Evolutionary conservation across 441 rosid genomes (phyloP), one percentile per base, ranked within the genome.

Genomic region (Arabidopsis hybrid): DNA sequence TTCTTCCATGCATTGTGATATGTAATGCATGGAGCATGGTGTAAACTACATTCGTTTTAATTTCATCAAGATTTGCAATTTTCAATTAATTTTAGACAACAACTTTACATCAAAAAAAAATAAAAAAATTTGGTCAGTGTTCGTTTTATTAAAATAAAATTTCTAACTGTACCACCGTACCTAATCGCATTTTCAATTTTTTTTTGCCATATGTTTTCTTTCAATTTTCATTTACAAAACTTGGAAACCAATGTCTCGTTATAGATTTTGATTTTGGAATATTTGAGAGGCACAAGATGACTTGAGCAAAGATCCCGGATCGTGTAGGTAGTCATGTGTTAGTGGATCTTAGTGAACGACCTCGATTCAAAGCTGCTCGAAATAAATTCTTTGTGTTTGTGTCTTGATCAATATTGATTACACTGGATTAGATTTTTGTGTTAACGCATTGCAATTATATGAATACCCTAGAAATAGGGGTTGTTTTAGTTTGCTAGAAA

Each of bases 401-500:
- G 18, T 67, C 35, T 32, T 69, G 45, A 45, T 69, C 29, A 43
- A 58, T 46, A 36, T 34, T 45, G 21, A 31, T 34, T 40, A 29
- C 51, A 40, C 55, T 55, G 62, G 17, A 26, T 9, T 67, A 39
- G 51, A 14, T 69, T 45, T 21, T 34, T 45, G 36, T 17, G 8
- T 32, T 58, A 34, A 10, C 14, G 18, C 51, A 3, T 7, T 16
- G 11, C 14, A 12, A 39, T 61, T 17, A 38, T 26, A 49, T 39
- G 29, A 36, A 26, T 14, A 38, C 57, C 55, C 42, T 61, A 6
- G 7, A 51, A 71, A 46, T 2, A 62, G 12, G 38, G 43, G 39
- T 62, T 62, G 50, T 21, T 21, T 21, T 21, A 0, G 26, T 21
- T 21, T 21, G 26, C 45, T 2, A 40, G 2, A 34, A 72, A 17